Conservation (phyloP, 2,329 filamentous ascomycete species). For the Fusarium beomiforme region DNA sequence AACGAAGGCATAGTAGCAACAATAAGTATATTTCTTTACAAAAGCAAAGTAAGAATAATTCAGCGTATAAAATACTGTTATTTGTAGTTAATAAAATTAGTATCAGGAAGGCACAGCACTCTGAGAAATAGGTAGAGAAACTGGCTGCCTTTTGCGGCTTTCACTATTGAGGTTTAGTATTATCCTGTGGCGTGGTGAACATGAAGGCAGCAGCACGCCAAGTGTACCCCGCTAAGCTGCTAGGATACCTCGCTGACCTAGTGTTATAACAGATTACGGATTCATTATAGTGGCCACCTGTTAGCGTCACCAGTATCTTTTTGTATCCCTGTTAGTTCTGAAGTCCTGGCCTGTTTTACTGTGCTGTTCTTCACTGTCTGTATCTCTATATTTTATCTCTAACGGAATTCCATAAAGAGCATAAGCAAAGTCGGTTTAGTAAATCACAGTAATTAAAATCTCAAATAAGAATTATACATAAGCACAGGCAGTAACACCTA, state of each 20-base stretch:
- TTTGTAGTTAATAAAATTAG: no score
- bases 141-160: background rate
- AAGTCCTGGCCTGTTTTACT: background rate
- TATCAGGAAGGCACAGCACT: no score
- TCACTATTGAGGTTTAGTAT: background rate
- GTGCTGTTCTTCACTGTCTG: background rate
- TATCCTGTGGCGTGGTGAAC: background rate
- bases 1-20: background rate
- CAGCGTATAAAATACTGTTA: no score
- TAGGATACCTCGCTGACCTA: rapidly evolving
- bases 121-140: background rate
- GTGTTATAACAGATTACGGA: rapidly evolving
- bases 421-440: no score
- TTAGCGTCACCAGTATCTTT: rapidly evolving
- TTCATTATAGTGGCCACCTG: rapidly evolving
- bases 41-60: no score
- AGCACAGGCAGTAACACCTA: no score
- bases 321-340: background rate
- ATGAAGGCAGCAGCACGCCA: background rate
- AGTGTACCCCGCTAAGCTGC: rapidly evolving
- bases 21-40: no score
- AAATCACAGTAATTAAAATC: no score
- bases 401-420: no score
- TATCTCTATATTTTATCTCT: no score
- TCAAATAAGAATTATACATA: no score